Evolutionary conservation across 2,329 filamentous ascomycete genomes (phyloP).

Genomic region (Hymenoscyphus occultus): DNA sequence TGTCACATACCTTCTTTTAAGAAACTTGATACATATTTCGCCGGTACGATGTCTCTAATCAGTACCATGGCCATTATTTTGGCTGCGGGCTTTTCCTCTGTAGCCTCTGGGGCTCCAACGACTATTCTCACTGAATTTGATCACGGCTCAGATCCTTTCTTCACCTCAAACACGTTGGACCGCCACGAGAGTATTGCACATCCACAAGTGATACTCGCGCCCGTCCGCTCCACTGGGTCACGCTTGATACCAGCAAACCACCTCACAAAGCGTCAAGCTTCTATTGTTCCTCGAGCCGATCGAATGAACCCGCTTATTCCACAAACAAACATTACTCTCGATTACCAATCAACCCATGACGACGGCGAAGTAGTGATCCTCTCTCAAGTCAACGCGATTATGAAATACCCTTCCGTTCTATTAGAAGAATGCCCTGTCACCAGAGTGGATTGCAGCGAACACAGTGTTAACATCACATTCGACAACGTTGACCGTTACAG

Average conservation of each 20-base stretch:
- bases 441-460: not conserved
- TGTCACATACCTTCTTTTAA: not conserved
- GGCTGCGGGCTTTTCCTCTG: not conserved
- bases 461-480: constrained; percentile 7
- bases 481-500: not conserved
- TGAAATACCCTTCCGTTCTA: constrained; percentile 8
- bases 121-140: not conserved
- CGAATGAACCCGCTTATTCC: not conserved
- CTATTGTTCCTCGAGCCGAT: not conserved
- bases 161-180: not conserved
- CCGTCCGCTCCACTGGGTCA: not conserved
- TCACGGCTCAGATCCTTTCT: not conserved
- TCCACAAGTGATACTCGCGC: not conserved
- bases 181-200: not conserved
- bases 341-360: not conserved
- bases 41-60: not conserved
- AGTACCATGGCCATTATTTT: not conserved
- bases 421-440: not conserved
- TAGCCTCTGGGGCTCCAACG: not conserved
- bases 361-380: not conserved
- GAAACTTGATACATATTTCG: not conserved
- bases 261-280: not conserved
- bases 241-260: not conserved
- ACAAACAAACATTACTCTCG: not conserved
- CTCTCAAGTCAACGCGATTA: constrained; percentile 8